Evolutionary conservation across 441 rosid genomes (phyloP).

Genomic region (Melastoma candidum): DNA sequence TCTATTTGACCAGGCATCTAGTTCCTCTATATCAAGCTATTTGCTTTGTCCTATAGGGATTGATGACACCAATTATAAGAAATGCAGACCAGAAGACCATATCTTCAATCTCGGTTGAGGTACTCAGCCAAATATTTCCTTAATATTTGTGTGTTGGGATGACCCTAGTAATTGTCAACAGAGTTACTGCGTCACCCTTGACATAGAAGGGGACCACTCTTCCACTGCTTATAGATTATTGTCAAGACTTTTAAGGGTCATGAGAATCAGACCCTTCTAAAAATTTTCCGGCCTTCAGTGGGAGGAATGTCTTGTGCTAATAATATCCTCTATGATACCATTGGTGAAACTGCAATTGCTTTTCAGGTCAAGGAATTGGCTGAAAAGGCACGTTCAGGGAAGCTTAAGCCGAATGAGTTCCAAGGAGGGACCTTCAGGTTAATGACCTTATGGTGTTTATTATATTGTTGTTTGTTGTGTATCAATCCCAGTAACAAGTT

Average conservation of each 20-base stretch:
- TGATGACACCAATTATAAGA: slow-evolving; percentile 84
- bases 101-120: slow-evolving; percentile 81
- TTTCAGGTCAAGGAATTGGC: slow-evolving; percentile 89
- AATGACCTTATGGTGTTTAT: slow-evolving; percentile 2
- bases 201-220: too few relatives aligned
- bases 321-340: too few relatives aligned
- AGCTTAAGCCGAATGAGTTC: slow-evolving; percentile 81
- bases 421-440: slow-evolving; percentile 98
- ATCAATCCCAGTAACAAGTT: neutral
- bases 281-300: too few relatives aligned
- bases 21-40: slow-evolving; percentile 3
- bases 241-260: too few relatives aligned
- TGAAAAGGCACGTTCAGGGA: slow-evolving; percentile 86
- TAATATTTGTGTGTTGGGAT: slow-evolving; percentile 3
- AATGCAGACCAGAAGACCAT: slow-evolving; percentile 95
- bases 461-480: neutral
- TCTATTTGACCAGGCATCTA: slow-evolving; percentile 1
- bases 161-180: too few relatives aligned
- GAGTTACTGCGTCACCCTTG: too few relatives aligned
- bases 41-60: slow-evolving; percentile 45
- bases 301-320: too few relatives aligned
- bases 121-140: slow-evolving; percentile 14
- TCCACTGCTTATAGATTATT: too few relatives aligned
- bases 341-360: slow-evolving; percentile 5
- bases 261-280: too few relatives aligned